These are phyloP conservation scores for Sechiopsis laciniata DNA, from an alignment of 306 rosid genomes.

Conservation along the genomic window DNA sequence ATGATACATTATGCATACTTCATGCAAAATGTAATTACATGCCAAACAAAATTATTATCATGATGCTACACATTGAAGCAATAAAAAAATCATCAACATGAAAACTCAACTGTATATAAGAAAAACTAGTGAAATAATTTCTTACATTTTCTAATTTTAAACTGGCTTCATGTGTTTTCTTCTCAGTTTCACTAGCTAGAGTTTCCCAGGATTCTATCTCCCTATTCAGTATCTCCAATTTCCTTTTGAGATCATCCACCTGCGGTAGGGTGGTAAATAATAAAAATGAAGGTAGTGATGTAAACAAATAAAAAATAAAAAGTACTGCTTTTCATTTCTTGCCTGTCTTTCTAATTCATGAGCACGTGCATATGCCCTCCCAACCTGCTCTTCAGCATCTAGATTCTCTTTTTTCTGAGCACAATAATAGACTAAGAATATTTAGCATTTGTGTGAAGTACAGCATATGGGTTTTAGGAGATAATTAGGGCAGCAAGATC, in stretches of 20 bases:
- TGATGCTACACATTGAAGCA: not conserved
- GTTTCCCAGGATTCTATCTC: constrained; percentile 63
- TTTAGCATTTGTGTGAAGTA: constrained; percentile 15
- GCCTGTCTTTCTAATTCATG: constrained; percentile 83
- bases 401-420: constrained; percentile 52
- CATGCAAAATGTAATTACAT: not conserved
- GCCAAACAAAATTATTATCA: not conserved
- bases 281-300: not conserved
- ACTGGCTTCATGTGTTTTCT: constrained; percentile 46
- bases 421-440: not conserved
- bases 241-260: constrained; percentile 56
- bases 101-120: not conserved
- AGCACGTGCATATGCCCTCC: constrained; percentile 81
- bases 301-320: not conserved
- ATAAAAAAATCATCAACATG: not conserved
- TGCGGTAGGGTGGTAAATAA: constrained; percentile 27
- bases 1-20: not conserved
- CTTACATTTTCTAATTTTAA: constrained; percentile 60
- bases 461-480: not conserved
- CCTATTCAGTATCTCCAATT: constrained; percentile 43
- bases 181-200: constrained; percentile 48
- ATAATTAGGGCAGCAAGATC: not conserved
- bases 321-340: constrained; percentile 24
- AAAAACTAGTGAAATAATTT: constrained; percentile 23
- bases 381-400: constrained; percentile 62